Conservation (phyloP, 331 rosid genomes). For the Dryas integrifolia region DNA sequence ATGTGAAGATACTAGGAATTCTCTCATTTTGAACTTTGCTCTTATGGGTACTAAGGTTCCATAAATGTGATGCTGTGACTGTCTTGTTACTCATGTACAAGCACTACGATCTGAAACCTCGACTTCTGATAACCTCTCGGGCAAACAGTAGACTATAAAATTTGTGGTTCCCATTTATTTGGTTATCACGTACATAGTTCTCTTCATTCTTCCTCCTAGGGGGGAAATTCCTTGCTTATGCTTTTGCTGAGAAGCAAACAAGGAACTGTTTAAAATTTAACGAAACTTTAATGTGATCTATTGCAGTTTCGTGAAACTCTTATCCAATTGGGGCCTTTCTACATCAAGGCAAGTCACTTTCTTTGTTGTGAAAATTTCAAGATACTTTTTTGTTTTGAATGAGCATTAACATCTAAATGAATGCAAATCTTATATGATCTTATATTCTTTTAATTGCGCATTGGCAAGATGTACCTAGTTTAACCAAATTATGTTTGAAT, state of each 20-base stretch:
- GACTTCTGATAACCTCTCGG: neutral
- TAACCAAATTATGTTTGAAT: constrained; percentile 32
- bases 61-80: neutral
- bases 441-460: neutral
- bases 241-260: no score
- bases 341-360: constrained; percentile 73
- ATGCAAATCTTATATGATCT: neutral
- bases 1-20: no score
- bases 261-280: neutral
- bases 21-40: no score
- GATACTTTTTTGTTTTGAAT: neutral
- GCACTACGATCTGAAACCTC: neutral
- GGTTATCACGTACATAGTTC: constrained; percentile 7
- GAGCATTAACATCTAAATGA: constrained; percentile 5
- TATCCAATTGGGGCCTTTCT: constrained; percentile 91
- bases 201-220: neutral
- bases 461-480: constrained; percentile 21
- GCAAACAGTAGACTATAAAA: neutral
- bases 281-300: constrained; percentile 33
- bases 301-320: constrained; percentile 97
- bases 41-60: no score
- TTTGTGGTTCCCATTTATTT: neutral
- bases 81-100: neutral
- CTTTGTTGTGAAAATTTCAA: neutral
- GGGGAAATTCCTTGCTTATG: neutral